Conservation (phyloP, 2,329 filamentous ascomycete species). For the Fusarium sororula region DNA sequence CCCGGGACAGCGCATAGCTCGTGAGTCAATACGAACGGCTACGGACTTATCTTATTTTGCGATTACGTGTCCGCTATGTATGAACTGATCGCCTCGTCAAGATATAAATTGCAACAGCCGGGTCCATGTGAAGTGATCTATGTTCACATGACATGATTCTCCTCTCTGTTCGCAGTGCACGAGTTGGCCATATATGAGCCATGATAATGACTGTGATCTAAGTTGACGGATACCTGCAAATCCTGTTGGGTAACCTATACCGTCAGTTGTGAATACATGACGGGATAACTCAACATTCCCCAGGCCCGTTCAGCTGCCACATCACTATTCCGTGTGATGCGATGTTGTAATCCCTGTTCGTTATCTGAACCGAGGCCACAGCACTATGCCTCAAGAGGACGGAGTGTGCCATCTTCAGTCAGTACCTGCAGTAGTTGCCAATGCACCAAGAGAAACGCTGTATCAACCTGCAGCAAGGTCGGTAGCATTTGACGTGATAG, state of each 20-base stretch:
- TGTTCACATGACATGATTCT: neutral
- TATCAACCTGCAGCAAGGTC: conserved; percentile 9
- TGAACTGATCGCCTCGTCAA: neutral
- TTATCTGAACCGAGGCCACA: neutral
- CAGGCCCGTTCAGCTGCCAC: neutral
- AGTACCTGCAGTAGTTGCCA: conserved; percentile 29
- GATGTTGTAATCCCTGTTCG: neutral
- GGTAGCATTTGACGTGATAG: neutral
- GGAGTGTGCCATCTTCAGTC: neutral
- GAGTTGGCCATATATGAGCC: neutral
- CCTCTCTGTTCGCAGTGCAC: neutral
- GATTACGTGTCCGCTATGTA: conserved; percentile 23
- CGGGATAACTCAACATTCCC: neutral
- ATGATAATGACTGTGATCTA: neutral
- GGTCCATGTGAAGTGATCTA: neutral
- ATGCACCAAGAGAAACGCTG: conserved; percentile 4
- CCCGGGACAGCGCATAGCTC: conserved; percentile 21
- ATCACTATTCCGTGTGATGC: neutral
- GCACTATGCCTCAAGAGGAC: conserved; percentile 15
- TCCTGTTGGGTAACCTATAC: neutral
- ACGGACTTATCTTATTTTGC: conserved; percentile 11
- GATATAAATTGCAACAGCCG: neutral
- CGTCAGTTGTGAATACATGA: neutral
- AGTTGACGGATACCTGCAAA: neutral
- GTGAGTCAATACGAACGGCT: conserved; percentile 17